These are phyloP conservation scores for Theobroma grandiflorum DNA, from an alignment of 441 rosid genomes.

Conservation along the genomic window DNA sequence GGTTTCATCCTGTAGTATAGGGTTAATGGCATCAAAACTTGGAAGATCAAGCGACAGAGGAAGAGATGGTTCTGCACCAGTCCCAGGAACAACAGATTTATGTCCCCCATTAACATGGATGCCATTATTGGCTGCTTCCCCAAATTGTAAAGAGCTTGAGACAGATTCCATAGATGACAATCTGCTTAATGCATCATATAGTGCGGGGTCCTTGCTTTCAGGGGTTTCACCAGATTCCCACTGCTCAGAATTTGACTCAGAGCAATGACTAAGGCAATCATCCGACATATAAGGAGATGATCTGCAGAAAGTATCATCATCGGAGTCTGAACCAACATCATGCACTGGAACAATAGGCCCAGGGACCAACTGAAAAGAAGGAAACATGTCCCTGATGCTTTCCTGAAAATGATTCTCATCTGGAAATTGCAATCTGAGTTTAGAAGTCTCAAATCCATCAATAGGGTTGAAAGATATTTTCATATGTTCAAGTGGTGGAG, in stretches of 20 bases:
- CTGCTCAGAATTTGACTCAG: slow-evolving; percentile 79
- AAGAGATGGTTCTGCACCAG: slow-evolving; percentile 47
- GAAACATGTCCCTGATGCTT: slow-evolving; percentile 55
- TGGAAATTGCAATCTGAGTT: slow-evolving; percentile 75
- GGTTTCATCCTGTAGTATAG: slow-evolving; percentile 36
- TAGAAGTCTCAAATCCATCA: slow-evolving; percentile 69
- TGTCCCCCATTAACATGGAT: slow-evolving; percentile 25
- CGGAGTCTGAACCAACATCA: slow-evolving; percentile 62
- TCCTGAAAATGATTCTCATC: slow-evolving; percentile 49
- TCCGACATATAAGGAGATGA: slow-evolving; percentile 81
- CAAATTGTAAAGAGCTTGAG: slow-evolving; percentile 46
- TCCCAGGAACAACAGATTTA: slow-evolving; percentile 35
- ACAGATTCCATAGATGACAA: slow-evolving; percentile 46
- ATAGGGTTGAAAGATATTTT: slow-evolving; percentile 82
- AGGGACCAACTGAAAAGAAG: slow-evolving; percentile 92
- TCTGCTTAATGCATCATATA: slow-evolving; percentile 53
- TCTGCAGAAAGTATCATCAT: slow-evolving; percentile 85
- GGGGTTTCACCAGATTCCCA: slow-evolving; percentile 78
- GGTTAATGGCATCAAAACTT: slow-evolving; percentile 55
- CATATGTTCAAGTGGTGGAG: slow-evolving; percentile 94
- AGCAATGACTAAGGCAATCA: slow-evolving; percentile 62
- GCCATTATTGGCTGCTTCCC: slow-evolving; percentile 30
- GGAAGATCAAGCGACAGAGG: slow-evolving; percentile 58
- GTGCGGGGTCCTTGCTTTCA: slow-evolving; percentile 53
- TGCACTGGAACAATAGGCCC: slow-evolving; percentile 50